These are phyloP conservation scores for Penicillium paxilli DNA, from an alignment of 495 filamentous ascomycete species.

Conservation along the genomic window DNA sequence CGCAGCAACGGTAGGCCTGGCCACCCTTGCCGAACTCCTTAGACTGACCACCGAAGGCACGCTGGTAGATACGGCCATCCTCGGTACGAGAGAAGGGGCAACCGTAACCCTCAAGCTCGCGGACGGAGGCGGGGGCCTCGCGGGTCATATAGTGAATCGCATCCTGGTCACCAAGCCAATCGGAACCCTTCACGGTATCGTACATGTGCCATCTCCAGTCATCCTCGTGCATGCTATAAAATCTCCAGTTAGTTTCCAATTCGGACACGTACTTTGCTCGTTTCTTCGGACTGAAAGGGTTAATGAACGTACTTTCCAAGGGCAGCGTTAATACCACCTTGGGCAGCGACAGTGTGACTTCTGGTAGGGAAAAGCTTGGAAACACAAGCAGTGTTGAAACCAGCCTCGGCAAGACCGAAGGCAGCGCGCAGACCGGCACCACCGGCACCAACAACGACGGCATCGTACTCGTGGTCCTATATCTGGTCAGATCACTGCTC, in stretches of 20 bases:
- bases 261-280: background rate
- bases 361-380: slow-evolving; percentile 97
- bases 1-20: slow-evolving; percentile 94
- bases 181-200: slow-evolving; percentile 97
- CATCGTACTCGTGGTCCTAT: slow-evolving; percentile 79
- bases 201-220: slow-evolving; percentile 99
- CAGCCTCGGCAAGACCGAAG: slow-evolving; percentile 94
- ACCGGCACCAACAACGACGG: slow-evolving; percentile 91
- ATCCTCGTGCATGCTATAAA: slow-evolving; percentile 71
- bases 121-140: slow-evolving; percentile 86
- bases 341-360: slow-evolving; percentile 90
- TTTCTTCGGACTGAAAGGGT: background rate
- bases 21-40: slow-evolving; percentile 94
- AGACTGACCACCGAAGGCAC: slow-evolving; percentile 96
- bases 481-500: slow-evolving; percentile 24
- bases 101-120: slow-evolving; percentile 96
- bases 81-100: slow-evolving; percentile 98
- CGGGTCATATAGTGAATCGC: slow-evolving; percentile 99
- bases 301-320: slow-evolving; percentile 78
- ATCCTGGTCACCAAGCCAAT: slow-evolving; percentile 98
- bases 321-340: slow-evolving; percentile 85
- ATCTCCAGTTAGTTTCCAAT: slow-evolving; percentile 13
- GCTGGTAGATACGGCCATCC: slow-evolving; percentile 96
- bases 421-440: slow-evolving; percentile 92
- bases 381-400: slow-evolving; percentile 97